A percentile compares a stretch with the other conserved stretches of the same genome.
phyloP scores from a whole-genome alignment of 139 green algal genomes.

The Pseudopediastrum boryanum region DNA sequence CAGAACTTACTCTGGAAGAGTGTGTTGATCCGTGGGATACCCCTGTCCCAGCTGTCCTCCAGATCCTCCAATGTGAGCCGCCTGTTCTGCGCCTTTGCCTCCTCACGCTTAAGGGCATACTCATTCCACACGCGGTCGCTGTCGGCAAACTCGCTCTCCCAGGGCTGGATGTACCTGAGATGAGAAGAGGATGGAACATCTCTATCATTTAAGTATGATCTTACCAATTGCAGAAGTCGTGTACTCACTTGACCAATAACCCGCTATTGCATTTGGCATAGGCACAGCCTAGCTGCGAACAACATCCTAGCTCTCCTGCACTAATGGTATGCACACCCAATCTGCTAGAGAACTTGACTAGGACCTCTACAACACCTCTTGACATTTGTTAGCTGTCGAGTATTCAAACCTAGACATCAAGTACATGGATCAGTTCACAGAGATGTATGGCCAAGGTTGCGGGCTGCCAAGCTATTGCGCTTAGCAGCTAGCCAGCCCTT shows the following conservation, averaged over 20 bases:
- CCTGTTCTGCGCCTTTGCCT: slow-evolving; percentile 67
- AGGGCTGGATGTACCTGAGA: slow-evolving; percentile 86
- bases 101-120: slow-evolving; percentile 97
- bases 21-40: slow-evolving; percentile 99
- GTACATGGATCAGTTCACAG: too few relatives aligned
- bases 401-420: too few relatives aligned
- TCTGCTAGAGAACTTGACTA: too few relatives aligned
- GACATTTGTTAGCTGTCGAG: too few relatives aligned
- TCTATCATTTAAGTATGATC: background rate
- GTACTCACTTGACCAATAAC: background rate
- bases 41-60: slow-evolving; percentile 98
- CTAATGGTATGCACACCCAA: too few relatives aligned
- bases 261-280: background rate
- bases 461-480: too few relatives aligned
- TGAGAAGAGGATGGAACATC: too few relatives aligned
- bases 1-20: slow-evolving; percentile 95
- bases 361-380: too few relatives aligned
- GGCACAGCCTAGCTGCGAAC: background rate
- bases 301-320: too few relatives aligned
- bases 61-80: slow-evolving; percentile 91
- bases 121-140: slow-evolving; percentile 98
- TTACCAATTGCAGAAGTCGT: background rate
- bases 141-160: slow-evolving; percentile 98
- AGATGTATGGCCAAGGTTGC: too few relatives aligned
- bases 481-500: too few relatives aligned